Base-by-base conservation (phyloP, 192 early-diverging fungal species). In the Dissophora ornata region DNA sequence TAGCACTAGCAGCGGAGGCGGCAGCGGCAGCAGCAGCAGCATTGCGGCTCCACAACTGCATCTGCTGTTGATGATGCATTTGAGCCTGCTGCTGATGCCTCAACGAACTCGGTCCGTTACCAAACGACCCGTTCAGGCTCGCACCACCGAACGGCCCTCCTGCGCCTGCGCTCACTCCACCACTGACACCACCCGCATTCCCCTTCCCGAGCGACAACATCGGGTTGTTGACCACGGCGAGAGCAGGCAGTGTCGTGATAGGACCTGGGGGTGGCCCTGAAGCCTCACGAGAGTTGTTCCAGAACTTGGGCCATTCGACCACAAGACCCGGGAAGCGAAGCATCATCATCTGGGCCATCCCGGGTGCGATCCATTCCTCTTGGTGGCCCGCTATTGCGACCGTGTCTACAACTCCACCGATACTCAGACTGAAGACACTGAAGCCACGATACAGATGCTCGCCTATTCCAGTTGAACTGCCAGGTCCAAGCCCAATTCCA, bases 341-440 rank as follows among this genome's bases (percentile, higher is more conserved):
- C 59, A 77, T 77, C 73, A 77, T 77, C 73, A 77, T 77, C 53
- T 77, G 73, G 0, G 73, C 73, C 73, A 77, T 77, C 16, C 73
- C 73, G 0, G 64, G 58, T 2, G 58, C 62, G 58, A 77, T 77
- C 73, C 73, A 77, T 52, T 77, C 73, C 18, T 67, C 73, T 3
- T 62, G 63, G 24, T 77, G 73, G 6, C 59, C 58, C 22, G 53
- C 58, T 13, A 77, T 51, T 2, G 40, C 32, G 13, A 42, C 57
- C 18, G 65, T 64, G 11, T 77, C 58, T 34, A 77, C 59, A 41
- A 77, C 73, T 1, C 45, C 54, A 13, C 73, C 73, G 19, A 62
- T 42, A 22, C 73, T 67, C 51, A 77, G 46, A 25, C 73, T 77
- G 28, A 77, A 77, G 12, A 77, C 53, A 32, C 65, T 62, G 34